Evolutionary conservation across 768 basidiomycete species (phyloP).

Genomic region (Kwoniella sp.): DNA sequence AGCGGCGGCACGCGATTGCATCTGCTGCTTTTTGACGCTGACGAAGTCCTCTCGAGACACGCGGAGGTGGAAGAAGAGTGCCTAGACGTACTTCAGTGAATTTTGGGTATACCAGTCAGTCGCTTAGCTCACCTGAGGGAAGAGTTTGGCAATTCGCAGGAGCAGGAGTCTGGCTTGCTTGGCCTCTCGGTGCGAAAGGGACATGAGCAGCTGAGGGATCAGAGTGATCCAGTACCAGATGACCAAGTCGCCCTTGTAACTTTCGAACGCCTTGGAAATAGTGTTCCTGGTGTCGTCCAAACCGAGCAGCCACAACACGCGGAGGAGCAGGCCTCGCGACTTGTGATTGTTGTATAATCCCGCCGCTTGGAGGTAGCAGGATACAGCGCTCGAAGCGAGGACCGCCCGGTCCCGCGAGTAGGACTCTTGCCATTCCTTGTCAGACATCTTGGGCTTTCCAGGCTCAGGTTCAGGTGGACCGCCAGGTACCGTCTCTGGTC

Average conservation of each 20-base stretch:
- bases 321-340: conserved; percentile 80
- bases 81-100: conserved; percentile 54
- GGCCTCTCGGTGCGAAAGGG: conserved; percentile 84
- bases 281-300: conserved; percentile 66
- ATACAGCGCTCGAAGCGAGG: conserved; percentile 84
- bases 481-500: conserved; percentile 53
- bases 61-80: conserved; percentile 89
- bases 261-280: conserved; percentile 62
- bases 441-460: conserved; percentile 40
- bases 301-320: conserved; percentile 93
- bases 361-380: conserved; percentile 95
- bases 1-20: conserved; percentile 19
- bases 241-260: conserved; percentile 91
- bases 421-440: conserved; percentile 34
- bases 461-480: conserved; percentile 43
- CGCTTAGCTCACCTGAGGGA: conserved; percentile 70
- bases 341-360: conserved; percentile 92
- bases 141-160: conserved; percentile 80
- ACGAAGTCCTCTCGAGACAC: conserved; percentile 71
- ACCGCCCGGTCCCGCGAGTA: conserved; percentile 48
- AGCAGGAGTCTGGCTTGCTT: conserved; percentile 87
- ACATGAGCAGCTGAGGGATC: conserved; percentile 86
- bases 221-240: conserved; percentile 99
- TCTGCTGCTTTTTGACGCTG: conserved; percentile 45
- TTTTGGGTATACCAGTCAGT: background rate